A percentile compares a stretch with the other conserved stretches of the same genome.
Evolutionary conservation across 345 rosid species (phyloP).

Genomic region (Geranium rotundifolium): DNA sequence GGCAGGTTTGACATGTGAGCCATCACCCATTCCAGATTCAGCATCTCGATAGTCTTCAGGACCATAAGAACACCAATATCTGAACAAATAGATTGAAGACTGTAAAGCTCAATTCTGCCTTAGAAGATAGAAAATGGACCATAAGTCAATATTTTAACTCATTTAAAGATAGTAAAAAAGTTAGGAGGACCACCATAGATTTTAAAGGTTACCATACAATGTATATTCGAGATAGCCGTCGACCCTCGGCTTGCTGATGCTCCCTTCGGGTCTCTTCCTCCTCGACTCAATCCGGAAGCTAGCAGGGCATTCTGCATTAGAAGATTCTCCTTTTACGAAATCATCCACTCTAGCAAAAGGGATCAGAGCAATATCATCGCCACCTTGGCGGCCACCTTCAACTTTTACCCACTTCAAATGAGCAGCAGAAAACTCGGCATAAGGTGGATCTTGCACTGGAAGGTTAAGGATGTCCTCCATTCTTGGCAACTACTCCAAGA

Average conservation of each 20-base stretch:
- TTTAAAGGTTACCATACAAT: constrained; percentile 22
- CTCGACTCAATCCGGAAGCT: constrained; percentile 47
- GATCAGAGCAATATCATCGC: constrained; percentile 42
- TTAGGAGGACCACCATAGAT: no score
- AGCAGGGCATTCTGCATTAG: constrained; percentile 45
- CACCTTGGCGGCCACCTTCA: constrained; percentile 45
- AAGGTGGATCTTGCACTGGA: constrained; percentile 46
- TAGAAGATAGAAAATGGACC: no score
- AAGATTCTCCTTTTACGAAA: constrained; percentile 48
- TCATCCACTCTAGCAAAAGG: constrained; percentile 46
- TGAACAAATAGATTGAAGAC: constrained; percentile 9
- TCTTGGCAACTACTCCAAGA: constrained; percentile 30
- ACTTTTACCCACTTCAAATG: constrained; percentile 38
- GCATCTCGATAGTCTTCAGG: constrained; percentile 42
- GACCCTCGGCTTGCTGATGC: constrained; percentile 47
- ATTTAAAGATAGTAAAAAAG: no score
- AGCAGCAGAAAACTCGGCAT: constrained; percentile 37
- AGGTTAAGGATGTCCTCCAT: constrained; percentile 49
- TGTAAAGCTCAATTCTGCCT: no score
- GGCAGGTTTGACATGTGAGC: constrained; percentile 29
- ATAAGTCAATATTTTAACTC: no score
- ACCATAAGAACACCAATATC: constrained; percentile 57
- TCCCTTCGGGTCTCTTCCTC: constrained; percentile 44
- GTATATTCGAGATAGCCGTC: constrained; percentile 53
- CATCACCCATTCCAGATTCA: constrained; percentile 30